Evolutionary conservation across 2,329 filamentous ascomycete species (phyloP).

Genomic region (Colletotrichum cereale): DNA sequence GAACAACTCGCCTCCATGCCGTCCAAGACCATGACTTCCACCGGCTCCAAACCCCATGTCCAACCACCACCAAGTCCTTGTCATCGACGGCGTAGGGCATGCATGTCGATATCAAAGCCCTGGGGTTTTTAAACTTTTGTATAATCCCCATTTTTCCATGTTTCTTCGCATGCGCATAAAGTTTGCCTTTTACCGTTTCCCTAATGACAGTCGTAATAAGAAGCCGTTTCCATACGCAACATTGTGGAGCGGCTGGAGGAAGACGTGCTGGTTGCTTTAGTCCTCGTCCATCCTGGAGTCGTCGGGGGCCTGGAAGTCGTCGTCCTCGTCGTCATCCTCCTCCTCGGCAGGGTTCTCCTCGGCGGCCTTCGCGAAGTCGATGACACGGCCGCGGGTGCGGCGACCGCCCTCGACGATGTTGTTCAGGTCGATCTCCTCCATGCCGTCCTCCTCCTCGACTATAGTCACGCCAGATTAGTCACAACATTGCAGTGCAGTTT

Average conservation of each 20-base stretch:
- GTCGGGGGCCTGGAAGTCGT: slow-evolving; percentile 73
- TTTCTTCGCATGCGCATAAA: neutral
- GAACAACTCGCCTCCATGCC: slow-evolving; percentile 23
- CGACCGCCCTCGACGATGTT: slow-evolving; percentile 86
- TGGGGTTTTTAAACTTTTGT: slow-evolving; percentile 34
- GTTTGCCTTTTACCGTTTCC: slow-evolving; percentile 17
- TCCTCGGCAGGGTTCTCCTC: slow-evolving; percentile 81
- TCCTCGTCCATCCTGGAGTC: slow-evolving; percentile 80
- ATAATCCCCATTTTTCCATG: slow-evolving; percentile 25
- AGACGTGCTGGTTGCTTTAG: slow-evolving; percentile 44
- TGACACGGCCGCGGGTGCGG: slow-evolving; percentile 91
- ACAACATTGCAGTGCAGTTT: slow-evolving; percentile 40
- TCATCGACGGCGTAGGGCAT: slow-evolving; percentile 17
- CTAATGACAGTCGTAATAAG: slow-evolving; percentile 5
- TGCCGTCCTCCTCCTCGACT: slow-evolving; percentile 81
- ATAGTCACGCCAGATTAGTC: slow-evolving; percentile 47
- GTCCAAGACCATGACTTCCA: slow-evolving; percentile 24
- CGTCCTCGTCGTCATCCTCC: slow-evolving; percentile 84
- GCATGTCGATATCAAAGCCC: slow-evolving; percentile 7
- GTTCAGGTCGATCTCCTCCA: slow-evolving; percentile 90
- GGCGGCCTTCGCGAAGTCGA: slow-evolving; percentile 93
- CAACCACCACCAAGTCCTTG: slow-evolving; percentile 22
- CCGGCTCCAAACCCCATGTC: slow-evolving; percentile 24
- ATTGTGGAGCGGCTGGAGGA: neutral
- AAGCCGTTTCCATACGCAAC: neutral